Percentiles rank a stretch among this genome's conserved stretches.
Evolutionary conservation across 495 filamentous ascomycete genomes (phyloP).

Genomic region (Usnea hakonensis): DNA sequence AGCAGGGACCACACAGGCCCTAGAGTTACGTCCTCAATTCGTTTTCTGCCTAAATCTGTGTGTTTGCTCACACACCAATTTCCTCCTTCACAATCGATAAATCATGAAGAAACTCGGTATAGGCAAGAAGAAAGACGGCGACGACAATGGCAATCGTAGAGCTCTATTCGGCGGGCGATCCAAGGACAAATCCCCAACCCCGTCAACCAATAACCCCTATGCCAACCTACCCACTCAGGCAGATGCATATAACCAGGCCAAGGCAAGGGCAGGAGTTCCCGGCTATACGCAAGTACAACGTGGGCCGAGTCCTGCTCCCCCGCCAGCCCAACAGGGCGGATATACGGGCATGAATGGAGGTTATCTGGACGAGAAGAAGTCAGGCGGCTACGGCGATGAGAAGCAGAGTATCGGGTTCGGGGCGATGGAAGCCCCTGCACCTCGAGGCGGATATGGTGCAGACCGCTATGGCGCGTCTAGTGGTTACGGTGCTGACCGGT

Average conservation of each 20-base stretch:
- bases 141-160: slow-evolving; percentile 50
- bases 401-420: slow-evolving; percentile 61
- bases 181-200: slow-evolving; percentile 52
- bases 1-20: slow-evolving; percentile 1
- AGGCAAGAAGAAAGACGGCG: slow-evolving; percentile 56
- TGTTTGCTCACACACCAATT: background rate
- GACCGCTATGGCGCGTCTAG: slow-evolving; percentile 55
- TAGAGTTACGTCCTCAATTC: background rate
- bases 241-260: slow-evolving; percentile 59
- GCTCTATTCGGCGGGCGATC: slow-evolving; percentile 51
- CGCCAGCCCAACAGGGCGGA: slow-evolving; percentile 7
- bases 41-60: background rate
- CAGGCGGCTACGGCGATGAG: slow-evolving; percentile 49
- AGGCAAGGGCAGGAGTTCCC: slow-evolving; percentile 40
- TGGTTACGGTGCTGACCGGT: slow-evolving; percentile 60
- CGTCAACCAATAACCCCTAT: slow-evolving; percentile 58
- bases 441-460: slow-evolving; percentile 42
- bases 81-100: background rate
- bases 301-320: slow-evolving; percentile 19
- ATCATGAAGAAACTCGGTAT: slow-evolving; percentile 58
- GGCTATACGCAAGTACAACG: slow-evolving; percentile 16
- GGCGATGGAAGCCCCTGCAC: slow-evolving; percentile 50
- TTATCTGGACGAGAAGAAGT: slow-evolving; percentile 26
- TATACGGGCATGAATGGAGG: slow-evolving; percentile 16
- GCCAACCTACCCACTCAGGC: slow-evolving; percentile 48